Conservation (phyloP, 495 filamentous ascomycete species). For the Darksidea phi region DNA sequence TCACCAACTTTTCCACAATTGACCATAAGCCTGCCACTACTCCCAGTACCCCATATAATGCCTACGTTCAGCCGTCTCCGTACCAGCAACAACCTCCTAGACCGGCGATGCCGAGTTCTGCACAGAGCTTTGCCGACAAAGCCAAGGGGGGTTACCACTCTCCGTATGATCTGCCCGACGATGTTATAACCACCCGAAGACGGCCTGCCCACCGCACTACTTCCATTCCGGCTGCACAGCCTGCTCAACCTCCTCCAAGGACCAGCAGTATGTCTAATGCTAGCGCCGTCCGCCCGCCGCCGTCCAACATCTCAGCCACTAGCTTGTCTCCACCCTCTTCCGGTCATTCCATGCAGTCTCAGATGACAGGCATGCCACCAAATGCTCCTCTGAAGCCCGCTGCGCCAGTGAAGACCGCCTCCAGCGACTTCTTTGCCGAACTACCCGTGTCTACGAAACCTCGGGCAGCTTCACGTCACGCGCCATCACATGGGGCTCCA, state of each 20-base stretch:
- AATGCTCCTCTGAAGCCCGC: constrained; percentile 21
- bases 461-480: constrained; percentile 45
- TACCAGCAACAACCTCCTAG: constrained; percentile 48
- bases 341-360: constrained; percentile 35
- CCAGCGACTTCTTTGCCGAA: constrained; percentile 81
- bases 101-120: constrained; percentile 39
- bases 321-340: constrained; percentile 42
- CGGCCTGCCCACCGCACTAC: constrained; percentile 49
- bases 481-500: constrained; percentile 32
- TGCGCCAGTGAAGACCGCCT: constrained; percentile 38
- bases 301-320: constrained; percentile 35
- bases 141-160: constrained; percentile 87
- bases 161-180: constrained; percentile 92
- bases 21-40: constrained; percentile 19
- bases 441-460: constrained; percentile 66
- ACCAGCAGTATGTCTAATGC: constrained; percentile 58
- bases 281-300: constrained; percentile 35
- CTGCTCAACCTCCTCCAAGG: constrained; percentile 52
- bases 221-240: constrained; percentile 36
- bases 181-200: constrained; percentile 69
- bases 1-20: constrained; percentile 36
- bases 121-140: constrained; percentile 82
- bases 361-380: constrained; percentile 22
- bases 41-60: constrained; percentile 22
- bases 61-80: constrained; percentile 35